A percentile compares a stretch with the other conserved stretches of the same genome.
Conservation (phyloP, 78 protist genomes). For the Bodo saltans region DNA sequence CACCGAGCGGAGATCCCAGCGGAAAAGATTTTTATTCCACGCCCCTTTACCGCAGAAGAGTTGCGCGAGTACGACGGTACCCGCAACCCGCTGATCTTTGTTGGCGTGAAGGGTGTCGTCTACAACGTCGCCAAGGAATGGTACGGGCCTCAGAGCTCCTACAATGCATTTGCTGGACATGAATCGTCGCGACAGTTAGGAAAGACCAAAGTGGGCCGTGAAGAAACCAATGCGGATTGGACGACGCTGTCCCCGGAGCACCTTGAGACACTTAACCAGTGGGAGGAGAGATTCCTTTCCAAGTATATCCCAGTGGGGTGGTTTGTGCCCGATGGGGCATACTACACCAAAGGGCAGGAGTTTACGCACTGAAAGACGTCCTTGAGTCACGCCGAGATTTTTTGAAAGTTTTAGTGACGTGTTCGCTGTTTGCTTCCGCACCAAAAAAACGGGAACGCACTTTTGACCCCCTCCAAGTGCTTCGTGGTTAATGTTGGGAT, state of each 20-base stretch:
- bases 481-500: too few relatives aligned
- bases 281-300: conserved; percentile 10
- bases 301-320: conserved; percentile 27
- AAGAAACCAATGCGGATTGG: background rate
- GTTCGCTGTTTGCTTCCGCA: too few relatives aligned
- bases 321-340: background rate
- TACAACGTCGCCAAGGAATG: conserved; percentile 26
- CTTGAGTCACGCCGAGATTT: too few relatives aligned
- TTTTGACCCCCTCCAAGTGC: too few relatives aligned
- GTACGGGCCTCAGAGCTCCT: conserved; percentile 47
- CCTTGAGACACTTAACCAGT: conserved; percentile 14
- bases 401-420: too few relatives aligned
- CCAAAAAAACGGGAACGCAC: too few relatives aligned
- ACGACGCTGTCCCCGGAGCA: background rate
- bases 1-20: too few relatives aligned
- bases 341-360: background rate
- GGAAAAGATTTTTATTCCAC: background rate
- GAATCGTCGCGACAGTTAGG: conserved; percentile 45
- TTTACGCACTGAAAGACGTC: too few relatives aligned
- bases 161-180: conserved; percentile 51
- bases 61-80: background rate
- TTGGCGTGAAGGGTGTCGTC: conserved; percentile 17
- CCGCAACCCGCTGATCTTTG: background rate
- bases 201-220: conserved; percentile 12
- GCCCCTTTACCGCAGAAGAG: conserved; percentile 5